phyloP scores from a whole-genome alignment of 1,284 basidiomycete species.

The Sanghuangporus baumii region DNA sequence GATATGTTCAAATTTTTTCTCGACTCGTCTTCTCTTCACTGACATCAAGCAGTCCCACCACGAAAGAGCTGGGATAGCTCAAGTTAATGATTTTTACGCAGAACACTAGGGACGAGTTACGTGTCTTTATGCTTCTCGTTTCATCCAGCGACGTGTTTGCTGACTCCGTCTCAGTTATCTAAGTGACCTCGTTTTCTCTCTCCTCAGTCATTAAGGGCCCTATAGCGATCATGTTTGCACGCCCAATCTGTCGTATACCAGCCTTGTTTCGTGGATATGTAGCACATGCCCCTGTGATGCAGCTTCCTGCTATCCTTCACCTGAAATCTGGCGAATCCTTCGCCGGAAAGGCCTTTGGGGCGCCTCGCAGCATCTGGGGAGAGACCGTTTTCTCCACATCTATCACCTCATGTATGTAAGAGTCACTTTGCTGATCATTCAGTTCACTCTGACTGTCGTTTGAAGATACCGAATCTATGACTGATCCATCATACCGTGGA shows the following conservation, averaged over 20 bases:
- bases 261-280: slow-evolving; percentile 56
- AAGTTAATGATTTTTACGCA: slow-evolving; percentile 78
- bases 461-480: slow-evolving; percentile 97
- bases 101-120: slow-evolving; percentile 81
- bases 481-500: slow-evolving; percentile 96
- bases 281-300: slow-evolving; percentile 45
- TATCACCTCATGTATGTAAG: slow-evolving; percentile 86
- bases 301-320: slow-evolving; percentile 80
- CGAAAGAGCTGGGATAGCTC: slow-evolving; percentile 17
- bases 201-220: slow-evolving; percentile 49
- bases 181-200: slow-evolving; percentile 80
- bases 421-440: background rate
- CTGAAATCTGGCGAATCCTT: slow-evolving; percentile 94
- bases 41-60: background rate
- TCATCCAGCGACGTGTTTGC: slow-evolving; percentile 18
- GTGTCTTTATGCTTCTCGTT: slow-evolving; percentile 16
- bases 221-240: slow-evolving; percentile 46
- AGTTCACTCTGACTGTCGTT: background rate
- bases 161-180: slow-evolving; percentile 53
- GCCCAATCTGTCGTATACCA: slow-evolving; percentile 44
- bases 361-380: slow-evolving; percentile 84
- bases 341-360: slow-evolving; percentile 85
- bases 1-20: background rate
- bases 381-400: slow-evolving; percentile 99
- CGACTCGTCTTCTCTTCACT: background rate